Conservation (phyloP, 192 early-diverging fungal species). For the Borealophlyctis nickersoniae region DNA sequence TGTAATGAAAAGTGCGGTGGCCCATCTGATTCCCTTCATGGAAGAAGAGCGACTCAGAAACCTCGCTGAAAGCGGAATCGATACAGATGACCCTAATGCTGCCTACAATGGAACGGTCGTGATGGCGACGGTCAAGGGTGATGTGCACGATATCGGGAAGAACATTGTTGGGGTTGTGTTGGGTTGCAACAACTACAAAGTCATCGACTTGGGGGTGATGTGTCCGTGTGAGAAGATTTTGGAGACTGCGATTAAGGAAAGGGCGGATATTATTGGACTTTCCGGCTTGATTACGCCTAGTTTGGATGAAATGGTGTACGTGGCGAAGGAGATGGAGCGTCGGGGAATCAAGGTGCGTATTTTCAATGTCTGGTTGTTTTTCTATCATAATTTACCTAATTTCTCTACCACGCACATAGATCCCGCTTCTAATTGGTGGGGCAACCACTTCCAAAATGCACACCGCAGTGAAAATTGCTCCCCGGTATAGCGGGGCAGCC, state of each 20-base stretch:
- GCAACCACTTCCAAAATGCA: constrained; percentile 96
- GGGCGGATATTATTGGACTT: constrained; percentile 90
- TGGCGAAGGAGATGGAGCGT: constrained; percentile 89
- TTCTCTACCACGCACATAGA: constrained; percentile 25
- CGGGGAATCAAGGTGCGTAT: constrained; percentile 61
- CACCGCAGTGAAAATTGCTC: constrained; percentile 94
- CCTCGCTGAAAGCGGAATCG: constrained; percentile 49
- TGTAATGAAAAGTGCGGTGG: constrained; percentile 98
- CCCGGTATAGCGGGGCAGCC: constrained; percentile 75
- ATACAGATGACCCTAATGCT: constrained; percentile 55
- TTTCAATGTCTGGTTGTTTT: constrained; percentile 22
- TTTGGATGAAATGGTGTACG: constrained; percentile 95
- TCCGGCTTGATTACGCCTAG: constrained; percentile 93
- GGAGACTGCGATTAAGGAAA: constrained; percentile 78
- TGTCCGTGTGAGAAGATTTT: constrained; percentile 92
- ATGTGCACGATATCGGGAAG: constrained; percentile 98
- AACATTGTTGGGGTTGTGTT: constrained; percentile 97
- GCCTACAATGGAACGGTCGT: constrained; percentile 87
- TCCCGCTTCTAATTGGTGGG: constrained; percentile 90
- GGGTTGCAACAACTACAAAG: constrained; percentile 96
- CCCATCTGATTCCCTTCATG: constrained; percentile 92
- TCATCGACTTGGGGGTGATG: constrained; percentile 96
- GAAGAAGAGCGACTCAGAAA: constrained; percentile 81
- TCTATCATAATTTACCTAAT: neutral
- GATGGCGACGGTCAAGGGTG: constrained; percentile 95